Evolutionary conservation across 164 flowering plant species (phyloP).

Genomic region (Hamamelis virginiana): DNA sequence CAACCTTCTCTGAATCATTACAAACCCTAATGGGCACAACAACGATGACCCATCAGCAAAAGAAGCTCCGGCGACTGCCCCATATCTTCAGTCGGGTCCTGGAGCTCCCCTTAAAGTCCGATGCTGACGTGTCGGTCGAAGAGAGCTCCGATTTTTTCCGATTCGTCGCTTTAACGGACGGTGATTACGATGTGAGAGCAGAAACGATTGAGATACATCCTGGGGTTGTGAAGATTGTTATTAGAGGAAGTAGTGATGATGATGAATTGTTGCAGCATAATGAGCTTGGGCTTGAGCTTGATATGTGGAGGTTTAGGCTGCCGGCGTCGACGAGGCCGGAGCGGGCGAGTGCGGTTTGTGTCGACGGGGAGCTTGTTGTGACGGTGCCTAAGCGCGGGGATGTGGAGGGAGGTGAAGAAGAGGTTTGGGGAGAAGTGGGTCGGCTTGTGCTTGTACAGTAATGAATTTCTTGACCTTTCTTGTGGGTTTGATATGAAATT

Average conservation of each 20-base stretch:
- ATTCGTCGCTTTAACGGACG: conserved; percentile 42
- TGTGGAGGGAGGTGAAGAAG: conserved; percentile 17
- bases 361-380: conserved; percentile 71
- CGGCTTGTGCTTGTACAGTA: conserved; percentile 66
- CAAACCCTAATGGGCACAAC: neutral
- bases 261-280: conserved; percentile 32
- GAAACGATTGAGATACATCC: conserved; percentile 63
- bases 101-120: conserved; percentile 72
- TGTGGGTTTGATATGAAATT: conserved; percentile 3
- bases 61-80: conserved; percentile 77
- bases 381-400: conserved; percentile 69
- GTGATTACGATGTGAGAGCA: conserved; percentile 43
- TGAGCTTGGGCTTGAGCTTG: conserved; percentile 70
- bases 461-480: neutral
- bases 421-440: conserved; percentile 28
- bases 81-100: conserved; percentile 76
- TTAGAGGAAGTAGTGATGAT: conserved; percentile 35
- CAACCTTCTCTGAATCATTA: conserved; percentile 13
- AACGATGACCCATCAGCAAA: conserved; percentile 15
- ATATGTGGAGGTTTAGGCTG: conserved; percentile 79
- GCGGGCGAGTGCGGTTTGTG: conserved; percentile 60
- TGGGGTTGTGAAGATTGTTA: conserved; percentile 72
- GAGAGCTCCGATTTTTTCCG: conserved; percentile 52
- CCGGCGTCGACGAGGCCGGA: conserved; percentile 74
- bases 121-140: conserved; percentile 67